These are phyloP conservation scores for Gypsophila paniculata DNA, from an alignment of 179 eudicot species.

Conservation along the genomic window DNA sequence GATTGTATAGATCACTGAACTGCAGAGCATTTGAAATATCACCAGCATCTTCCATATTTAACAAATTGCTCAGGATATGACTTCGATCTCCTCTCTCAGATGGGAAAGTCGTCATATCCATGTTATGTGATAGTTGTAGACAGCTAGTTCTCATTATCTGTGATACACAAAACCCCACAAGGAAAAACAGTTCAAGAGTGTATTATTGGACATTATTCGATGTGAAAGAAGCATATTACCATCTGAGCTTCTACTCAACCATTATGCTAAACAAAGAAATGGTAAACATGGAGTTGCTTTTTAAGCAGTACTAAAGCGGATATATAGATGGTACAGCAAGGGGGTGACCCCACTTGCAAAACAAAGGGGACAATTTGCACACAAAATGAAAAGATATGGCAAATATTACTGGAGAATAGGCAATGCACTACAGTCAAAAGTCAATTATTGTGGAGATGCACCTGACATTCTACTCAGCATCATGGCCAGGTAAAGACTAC, in stretches of 20 bases:
- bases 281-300: no score
- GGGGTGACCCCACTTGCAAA: neutral
- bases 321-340: neutral
- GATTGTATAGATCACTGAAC: constrained; percentile 54
- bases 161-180: constrained; percentile 14
- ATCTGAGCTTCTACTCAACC: neutral
- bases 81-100: constrained; percentile 29
- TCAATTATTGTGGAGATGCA: no score
- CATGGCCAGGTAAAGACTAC: no score
- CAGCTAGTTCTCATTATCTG: constrained; percentile 57
- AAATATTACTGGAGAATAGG: neutral
- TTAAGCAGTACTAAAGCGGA: no score
- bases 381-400: neutral
- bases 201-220: no score
- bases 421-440: no score
- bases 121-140: constrained; percentile 40
- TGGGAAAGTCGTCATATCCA: constrained; percentile 29
- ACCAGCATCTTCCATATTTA: constrained; percentile 23
- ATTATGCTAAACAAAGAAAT: constrained; percentile 3
- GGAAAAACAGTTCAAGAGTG: no score
- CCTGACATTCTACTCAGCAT: no score
- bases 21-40: constrained; percentile 30
- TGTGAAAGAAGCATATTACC: no score
- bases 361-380: neutral
- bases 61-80: constrained; percentile 18